Evolutionary conservation across 2,329 filamentous ascomycete species (phyloP).

Genomic region (Arthrocladium fulminans): DNA sequence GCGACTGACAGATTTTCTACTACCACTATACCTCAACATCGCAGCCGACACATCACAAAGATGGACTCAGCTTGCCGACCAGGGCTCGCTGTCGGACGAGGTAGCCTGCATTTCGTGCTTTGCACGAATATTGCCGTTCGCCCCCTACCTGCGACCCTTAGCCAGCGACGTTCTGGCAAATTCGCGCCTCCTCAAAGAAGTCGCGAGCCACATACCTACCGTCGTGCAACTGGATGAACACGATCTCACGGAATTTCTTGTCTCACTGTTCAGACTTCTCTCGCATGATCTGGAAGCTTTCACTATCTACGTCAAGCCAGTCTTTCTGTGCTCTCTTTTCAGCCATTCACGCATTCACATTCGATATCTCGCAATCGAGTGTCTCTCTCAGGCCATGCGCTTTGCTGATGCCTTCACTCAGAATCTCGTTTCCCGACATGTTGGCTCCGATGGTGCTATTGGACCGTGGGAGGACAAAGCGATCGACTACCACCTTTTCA

Average conservation of each 20-base stretch:
- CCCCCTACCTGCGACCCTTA: slow-evolving; percentile 16
- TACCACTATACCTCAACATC: slow-evolving; percentile 62
- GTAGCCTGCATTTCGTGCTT: slow-evolving; percentile 28
- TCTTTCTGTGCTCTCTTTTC: slow-evolving; percentile 61
- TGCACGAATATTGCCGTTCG: slow-evolving; percentile 19
- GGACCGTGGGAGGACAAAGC: slow-evolving; percentile 65
- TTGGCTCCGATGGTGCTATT: slow-evolving; percentile 54
- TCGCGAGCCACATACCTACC: slow-evolving; percentile 1
- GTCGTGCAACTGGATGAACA: slow-evolving; percentile 26
- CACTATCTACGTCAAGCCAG: slow-evolving; percentile 53
- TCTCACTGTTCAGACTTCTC: slow-evolving; percentile 70
- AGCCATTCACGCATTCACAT: slow-evolving; percentile 49
- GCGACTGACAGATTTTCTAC: slow-evolving; percentile 62
- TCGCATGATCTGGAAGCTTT: slow-evolving; percentile 66
- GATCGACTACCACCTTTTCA: slow-evolving; percentile 70
- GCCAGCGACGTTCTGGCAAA: slow-evolving; percentile 10
- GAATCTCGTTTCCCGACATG: slow-evolving; percentile 56
- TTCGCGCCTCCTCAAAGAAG: slow-evolving; percentile 2
- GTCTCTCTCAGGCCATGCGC: slow-evolving; percentile 69
- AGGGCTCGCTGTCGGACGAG: slow-evolving; percentile 16
- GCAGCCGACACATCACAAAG: slow-evolving; percentile 76
- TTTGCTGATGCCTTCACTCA: slow-evolving; percentile 73
- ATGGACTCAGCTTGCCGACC: slow-evolving; percentile 45
- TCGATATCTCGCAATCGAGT: slow-evolving; percentile 71
- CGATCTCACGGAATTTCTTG: slow-evolving; percentile 42